Percentiles rank a stretch among this genome's conserved stretches.
Conservation (phyloP, 805 yeast species). For the Teunomyces gatunensis region DNA sequence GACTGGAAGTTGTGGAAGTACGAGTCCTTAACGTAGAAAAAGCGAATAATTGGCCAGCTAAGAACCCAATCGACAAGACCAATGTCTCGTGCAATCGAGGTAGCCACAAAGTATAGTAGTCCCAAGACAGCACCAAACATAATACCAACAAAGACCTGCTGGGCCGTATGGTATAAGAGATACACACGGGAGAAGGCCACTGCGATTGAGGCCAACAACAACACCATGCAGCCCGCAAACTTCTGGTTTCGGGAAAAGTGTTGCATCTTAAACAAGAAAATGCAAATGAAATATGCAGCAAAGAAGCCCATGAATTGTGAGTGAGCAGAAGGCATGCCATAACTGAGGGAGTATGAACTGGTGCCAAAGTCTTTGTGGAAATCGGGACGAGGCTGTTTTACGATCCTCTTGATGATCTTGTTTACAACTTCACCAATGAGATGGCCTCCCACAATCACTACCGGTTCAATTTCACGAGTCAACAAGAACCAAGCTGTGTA, state of each 20-base stretch:
- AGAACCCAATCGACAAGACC: conserved; percentile 70
- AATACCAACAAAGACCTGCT: conserved; percentile 75
- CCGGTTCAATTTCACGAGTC: conserved; percentile 82
- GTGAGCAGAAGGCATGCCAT: conserved; percentile 98
- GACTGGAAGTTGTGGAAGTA: conserved; percentile 47
- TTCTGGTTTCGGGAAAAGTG: conserved; percentile 26
- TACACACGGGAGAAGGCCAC: conserved; percentile 74
- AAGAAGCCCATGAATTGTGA: conserved; percentile 93
- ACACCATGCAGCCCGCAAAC: conserved; percentile 21
- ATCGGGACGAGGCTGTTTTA: conserved; percentile 76
- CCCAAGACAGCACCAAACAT: conserved; percentile 63
- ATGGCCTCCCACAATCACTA: conserved; percentile 83
- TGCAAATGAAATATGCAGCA: conserved; percentile 53
- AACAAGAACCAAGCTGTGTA: conserved; percentile 81
- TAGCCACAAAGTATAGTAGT: conserved; percentile 50
- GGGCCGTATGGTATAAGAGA: conserved; percentile 68
- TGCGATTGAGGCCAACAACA: conserved; percentile 28
- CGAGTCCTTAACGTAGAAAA: conserved; percentile 59
- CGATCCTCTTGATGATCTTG: conserved; percentile 57
- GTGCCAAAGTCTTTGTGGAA: conserved; percentile 45
- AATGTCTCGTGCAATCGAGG: conserved; percentile 55
- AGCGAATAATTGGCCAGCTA: conserved; percentile 51
- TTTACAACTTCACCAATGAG: conserved; percentile 72
- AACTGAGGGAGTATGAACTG: conserved; percentile 52
- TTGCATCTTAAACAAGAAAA: conserved; percentile 40